Evolutionary conservation across 202 grass and related monocot species (phyloP), one percentile per base, ranked within the genome.

Genomic region (Setaria italica): DNA sequence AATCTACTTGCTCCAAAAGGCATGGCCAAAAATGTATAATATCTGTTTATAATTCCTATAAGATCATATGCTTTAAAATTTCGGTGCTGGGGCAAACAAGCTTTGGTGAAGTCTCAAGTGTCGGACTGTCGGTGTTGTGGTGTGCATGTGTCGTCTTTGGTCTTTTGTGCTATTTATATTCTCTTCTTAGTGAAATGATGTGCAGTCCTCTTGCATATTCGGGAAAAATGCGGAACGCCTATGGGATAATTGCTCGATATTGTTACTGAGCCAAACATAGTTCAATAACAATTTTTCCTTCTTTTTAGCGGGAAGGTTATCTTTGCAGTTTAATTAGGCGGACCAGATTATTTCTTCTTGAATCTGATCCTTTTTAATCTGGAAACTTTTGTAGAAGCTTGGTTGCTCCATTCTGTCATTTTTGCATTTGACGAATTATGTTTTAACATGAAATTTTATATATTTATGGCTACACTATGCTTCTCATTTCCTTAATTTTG

Each of bases 401-500:
- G 34, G 12, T 51, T 87, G 41, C 70, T 70, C 46, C 45, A 77
- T 48, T 55, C 32, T 34, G 2, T 70, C 50, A 53, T 69, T 58
- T 67, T 76, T 77, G 70, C 37, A 72, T 56, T 53, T 68, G 49
- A 67, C 20, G 29, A 50, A 33, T 60, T 66, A 72, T 57, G 50
- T 21, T 70, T 74, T 81, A 65, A 55, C 64, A 67, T 63, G 35
- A 78, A 76, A 21, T 43, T 82, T 76, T 79, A 71, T 51, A 87
- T 79, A 60, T 78, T 87, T 82, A 17, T 80, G 69, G 34, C 45
- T 70, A 49, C 33, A 76, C 29, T 83, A 79, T 2, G 29, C 51
- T 77, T 59, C 20, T 9, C 74, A 67, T 77, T 74, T 66, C 25
- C 85, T 60, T 66, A 86, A 90, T 79, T 50, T 30, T 82, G 55